A percentile compares a stretch with the other conserved stretches of the same genome.
Conservation (phyloP, 345 rosid species). For the Citrus glauca region DNA sequence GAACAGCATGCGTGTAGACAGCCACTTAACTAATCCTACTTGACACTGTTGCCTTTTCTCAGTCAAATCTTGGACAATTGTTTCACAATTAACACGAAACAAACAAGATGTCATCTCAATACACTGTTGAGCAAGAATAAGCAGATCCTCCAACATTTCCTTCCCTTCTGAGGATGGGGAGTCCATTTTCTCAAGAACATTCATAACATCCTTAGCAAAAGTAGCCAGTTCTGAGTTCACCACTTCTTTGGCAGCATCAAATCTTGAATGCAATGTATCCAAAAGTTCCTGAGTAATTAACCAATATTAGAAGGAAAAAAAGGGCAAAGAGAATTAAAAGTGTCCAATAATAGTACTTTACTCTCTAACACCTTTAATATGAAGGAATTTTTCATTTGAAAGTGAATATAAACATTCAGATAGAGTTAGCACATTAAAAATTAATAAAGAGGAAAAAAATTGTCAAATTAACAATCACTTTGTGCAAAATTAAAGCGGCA, state of each 20-base stretch:
- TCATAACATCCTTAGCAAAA: conserved; percentile 53
- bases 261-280: conserved; percentile 63
- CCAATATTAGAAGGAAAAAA: not conserved
- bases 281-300: conserved; percentile 49
- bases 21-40: conserved; percentile 63
- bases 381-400: not conserved
- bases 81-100: conserved; percentile 63
- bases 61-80: conserved; percentile 64
- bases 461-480: not conserved
- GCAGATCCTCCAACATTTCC: conserved; percentile 55
- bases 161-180: conserved; percentile 46
- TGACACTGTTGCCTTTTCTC: conserved; percentile 67
- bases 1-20: conserved; percentile 67
- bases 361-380: not conserved
- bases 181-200: conserved; percentile 50
- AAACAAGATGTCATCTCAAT: conserved; percentile 55
- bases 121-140: conserved; percentile 50
- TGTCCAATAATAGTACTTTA: not conserved
- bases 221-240: conserved; percentile 54
- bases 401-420: not conserved
- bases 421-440: not conserved
- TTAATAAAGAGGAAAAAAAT: not conserved
- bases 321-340: not conserved
- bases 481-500: not conserved
- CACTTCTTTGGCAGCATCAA: conserved; percentile 67